A percentile compares a stretch with the other conserved stretches of the same genome.
These are phyloP conservation scores for Calamus simplicifolius DNA, from an alignment of 176 grass and related monocot species.

Conservation along the genomic window DNA sequence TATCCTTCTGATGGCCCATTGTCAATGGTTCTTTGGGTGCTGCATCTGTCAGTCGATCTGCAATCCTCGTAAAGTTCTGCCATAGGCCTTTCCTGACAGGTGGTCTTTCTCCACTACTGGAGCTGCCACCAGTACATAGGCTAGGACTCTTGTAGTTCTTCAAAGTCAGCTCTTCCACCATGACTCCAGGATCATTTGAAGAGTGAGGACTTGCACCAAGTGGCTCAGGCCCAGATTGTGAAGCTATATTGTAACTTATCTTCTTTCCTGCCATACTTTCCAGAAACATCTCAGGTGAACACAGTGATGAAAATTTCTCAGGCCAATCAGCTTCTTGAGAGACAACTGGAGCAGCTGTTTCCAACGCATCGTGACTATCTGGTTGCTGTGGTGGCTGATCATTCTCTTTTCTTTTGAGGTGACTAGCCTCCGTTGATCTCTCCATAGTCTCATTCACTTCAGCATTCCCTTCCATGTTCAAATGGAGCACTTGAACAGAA, in stretches of 20 bases:
- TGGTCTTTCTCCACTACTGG: neutral
- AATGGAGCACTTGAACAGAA: too few species aligned
- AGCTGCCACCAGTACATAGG: neutral
- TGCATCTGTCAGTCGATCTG: neutral
- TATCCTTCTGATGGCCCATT: neutral
- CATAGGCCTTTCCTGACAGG: neutral
- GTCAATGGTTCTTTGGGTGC: neutral
- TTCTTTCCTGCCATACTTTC: too few species aligned
- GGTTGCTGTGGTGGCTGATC: slow-evolving; percentile 2
- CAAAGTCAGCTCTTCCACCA: slow-evolving; percentile 8
- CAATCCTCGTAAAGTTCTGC: neutral
- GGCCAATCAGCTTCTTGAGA: neutral
- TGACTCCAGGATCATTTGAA: slow-evolving; percentile 1
- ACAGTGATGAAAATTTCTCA: neutral
- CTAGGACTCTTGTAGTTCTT: slow-evolving; percentile 3
- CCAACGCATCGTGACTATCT: neutral
- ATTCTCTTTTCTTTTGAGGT: slow-evolving; percentile 3
- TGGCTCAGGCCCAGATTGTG: too few species aligned
- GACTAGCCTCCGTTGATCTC: neutral
- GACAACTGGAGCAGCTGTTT: slow-evolving; percentile 1
- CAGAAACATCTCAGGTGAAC: neutral
- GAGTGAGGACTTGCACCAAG: neutral
- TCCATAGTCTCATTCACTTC: slow-evolving; percentile 1
- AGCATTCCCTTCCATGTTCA: slow-evolving; percentile 2
- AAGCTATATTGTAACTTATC: too few species aligned